phyloP scores from a whole-genome alignment of 2,329 filamentous ascomycete species.

The Lachnellula willkommii region DNA sequence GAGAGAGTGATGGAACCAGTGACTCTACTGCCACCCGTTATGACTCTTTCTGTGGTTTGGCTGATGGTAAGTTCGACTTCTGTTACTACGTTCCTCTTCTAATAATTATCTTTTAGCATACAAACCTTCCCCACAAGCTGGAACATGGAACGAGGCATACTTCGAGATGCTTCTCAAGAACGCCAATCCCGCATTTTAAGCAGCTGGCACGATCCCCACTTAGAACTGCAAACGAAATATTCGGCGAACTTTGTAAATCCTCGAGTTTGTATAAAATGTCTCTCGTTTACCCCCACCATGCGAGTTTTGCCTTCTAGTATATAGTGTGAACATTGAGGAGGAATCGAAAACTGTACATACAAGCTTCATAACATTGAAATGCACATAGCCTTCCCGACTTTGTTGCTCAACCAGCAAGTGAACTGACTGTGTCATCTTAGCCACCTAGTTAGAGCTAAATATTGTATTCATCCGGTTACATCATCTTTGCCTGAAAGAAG shows the following conservation, averaged over 20 bases:
- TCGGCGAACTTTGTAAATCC: background rate
- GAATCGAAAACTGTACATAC: background rate
- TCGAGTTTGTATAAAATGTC: background rate
- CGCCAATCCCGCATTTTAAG: conserved; percentile 27
- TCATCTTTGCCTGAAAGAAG: no score
- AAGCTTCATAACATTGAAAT: background rate
- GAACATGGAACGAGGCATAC: conserved; percentile 41
- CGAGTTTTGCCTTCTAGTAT: background rate
- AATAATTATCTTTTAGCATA: conserved; percentile 22
- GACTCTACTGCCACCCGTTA: conserved; percentile 38
- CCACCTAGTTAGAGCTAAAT: no score
- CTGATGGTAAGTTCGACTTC: conserved; percentile 51
- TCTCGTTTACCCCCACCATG: background rate
- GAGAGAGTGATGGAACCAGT: conserved; percentile 28
- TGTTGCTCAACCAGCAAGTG: background rate
- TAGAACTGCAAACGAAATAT: background rate
- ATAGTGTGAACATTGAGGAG: background rate
- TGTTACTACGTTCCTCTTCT: conserved; percentile 31
- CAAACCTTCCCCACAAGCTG: conserved; percentile 40
- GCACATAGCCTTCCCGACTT: conserved; percentile 1
- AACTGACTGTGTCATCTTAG: no score
- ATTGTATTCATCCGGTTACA: no score
- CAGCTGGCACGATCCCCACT: background rate
- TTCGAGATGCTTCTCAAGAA: conserved; percentile 41
- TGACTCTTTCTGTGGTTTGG: conserved; percentile 44